These are phyloP conservation scores for Rickenella mellea DNA, from an alignment of 768 basidiomycete genomes.

Conservation along the genomic window DNA sequence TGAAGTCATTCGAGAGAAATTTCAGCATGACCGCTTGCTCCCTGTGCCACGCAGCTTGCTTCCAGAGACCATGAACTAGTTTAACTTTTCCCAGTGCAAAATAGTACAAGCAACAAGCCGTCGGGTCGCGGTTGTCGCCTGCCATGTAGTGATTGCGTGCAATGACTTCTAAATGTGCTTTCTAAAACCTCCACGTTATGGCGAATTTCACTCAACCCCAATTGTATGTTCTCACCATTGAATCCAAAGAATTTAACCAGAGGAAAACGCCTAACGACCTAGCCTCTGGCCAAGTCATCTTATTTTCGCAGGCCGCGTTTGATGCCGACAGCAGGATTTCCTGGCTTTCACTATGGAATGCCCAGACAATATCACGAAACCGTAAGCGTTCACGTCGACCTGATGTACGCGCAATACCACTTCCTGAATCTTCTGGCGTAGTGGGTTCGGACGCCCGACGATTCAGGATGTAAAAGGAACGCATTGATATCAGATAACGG, in stretches of 20 bases:
- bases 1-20: conserved; percentile 87
- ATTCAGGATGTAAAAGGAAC: conserved; percentile 83
- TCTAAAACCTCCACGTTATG: conserved; percentile 31
- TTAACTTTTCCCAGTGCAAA: conserved; percentile 91
- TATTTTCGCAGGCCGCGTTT: conserved; percentile 63
- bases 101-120: conserved; percentile 82
- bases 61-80: conserved; percentile 91
- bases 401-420: conserved; percentile 31
- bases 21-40: conserved; percentile 87
- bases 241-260: conserved; percentile 77
- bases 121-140: conserved; percentile 82
- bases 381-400: conserved; percentile 70
- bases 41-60: conserved; percentile 88
- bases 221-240: conserved; percentile 46
- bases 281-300: conserved; percentile 88
- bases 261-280: conserved; percentile 77
- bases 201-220: no score
- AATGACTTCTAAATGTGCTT: conserved; percentile 72
- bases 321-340: conserved; percentile 70
- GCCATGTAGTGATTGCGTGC: conserved; percentile 91
- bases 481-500: conserved; percentile 87
- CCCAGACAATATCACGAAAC: conserved; percentile 95
- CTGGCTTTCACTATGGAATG: conserved; percentile 91
- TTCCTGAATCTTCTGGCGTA: not conserved
- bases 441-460: conserved; percentile 40